Percentiles rank a stretch among this genome's conserved stretches.
Evolutionary conservation across 2,329 filamentous ascomycete species (phyloP).

Genomic region (Phialophora macrospora): DNA sequence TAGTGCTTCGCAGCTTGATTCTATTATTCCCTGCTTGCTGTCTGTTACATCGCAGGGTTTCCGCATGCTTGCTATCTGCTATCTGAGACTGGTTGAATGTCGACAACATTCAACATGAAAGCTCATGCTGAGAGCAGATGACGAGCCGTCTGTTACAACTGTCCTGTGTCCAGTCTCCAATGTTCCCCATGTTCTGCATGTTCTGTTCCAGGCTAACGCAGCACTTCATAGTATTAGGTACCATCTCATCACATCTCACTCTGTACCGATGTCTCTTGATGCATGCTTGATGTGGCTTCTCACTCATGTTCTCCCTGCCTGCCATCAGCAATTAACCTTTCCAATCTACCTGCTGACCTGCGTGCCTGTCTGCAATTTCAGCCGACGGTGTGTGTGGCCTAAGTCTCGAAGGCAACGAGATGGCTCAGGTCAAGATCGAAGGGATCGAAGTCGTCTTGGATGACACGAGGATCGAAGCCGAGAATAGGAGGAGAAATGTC

Average conservation of each 20-base stretch:
- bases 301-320: too few species aligned
- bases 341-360: too few species aligned
- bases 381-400: not conserved
- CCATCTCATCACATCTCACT: not conserved
- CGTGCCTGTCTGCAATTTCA: too few species aligned
- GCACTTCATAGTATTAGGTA: not conserved
- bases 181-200: not conserved
- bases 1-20: not conserved
- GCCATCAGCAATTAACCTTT: too few species aligned
- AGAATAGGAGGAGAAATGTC: constrained; percentile 28
- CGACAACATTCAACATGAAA: not conserved
- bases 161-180: not conserved
- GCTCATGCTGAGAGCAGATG: not conserved
- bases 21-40: not conserved
- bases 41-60: not conserved
- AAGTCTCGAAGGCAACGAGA: constrained; percentile 43
- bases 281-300: not conserved
- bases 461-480: constrained; percentile 40
- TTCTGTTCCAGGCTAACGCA: not conserved
- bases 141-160: not conserved
- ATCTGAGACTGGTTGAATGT: not conserved
- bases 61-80: not conserved
- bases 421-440: constrained; percentile 38
- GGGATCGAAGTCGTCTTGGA: constrained; percentile 40
- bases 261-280: not conserved